Evolutionary conservation across 208 protist genomes (phyloP).

Genomic region (Tritrichomonas foetus): DNA sequence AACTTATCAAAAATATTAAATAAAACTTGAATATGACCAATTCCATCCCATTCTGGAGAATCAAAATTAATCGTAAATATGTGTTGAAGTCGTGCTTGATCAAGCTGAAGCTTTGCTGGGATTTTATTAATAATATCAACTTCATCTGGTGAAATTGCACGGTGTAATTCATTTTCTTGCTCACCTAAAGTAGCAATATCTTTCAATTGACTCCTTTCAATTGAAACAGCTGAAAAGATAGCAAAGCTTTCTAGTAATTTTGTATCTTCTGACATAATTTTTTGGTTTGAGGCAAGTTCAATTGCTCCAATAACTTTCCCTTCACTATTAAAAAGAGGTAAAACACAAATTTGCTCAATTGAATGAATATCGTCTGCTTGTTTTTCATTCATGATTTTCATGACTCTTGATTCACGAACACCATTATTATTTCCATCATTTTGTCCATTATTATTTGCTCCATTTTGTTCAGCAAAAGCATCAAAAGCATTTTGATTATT

Average conservation of each 20-base stretch:
- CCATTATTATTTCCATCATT: too few relatives aligned
- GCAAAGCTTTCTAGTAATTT: neutral
- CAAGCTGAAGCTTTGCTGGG: neutral
- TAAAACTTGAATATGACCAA: neutral
- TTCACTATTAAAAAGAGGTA: neutral
- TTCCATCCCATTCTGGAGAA: neutral
- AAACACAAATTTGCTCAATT: neutral
- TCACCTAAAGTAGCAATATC: neutral
- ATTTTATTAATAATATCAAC: neutral
- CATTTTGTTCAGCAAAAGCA: too few relatives aligned
- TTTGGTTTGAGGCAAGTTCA: neutral
- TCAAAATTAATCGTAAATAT: neutral
- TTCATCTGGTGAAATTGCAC: neutral
- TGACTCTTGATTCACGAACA: too few relatives aligned
- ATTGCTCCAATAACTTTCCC: constrained; percentile 18
- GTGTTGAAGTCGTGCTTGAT: neutral
- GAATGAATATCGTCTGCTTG: neutral
- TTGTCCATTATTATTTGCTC: too few relatives aligned
- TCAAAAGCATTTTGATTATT: neutral
- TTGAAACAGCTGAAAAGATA: neutral
- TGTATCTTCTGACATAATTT: neutral
- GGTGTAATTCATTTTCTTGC: neutral
- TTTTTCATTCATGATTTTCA: too few relatives aligned
- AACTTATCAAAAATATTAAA: constrained; percentile 39
- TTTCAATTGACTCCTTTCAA: neutral